These are phyloP conservation scores for Russula dissimulans DNA, from an alignment of 768 basidiomycete species.

Conservation along the genomic window DNA sequence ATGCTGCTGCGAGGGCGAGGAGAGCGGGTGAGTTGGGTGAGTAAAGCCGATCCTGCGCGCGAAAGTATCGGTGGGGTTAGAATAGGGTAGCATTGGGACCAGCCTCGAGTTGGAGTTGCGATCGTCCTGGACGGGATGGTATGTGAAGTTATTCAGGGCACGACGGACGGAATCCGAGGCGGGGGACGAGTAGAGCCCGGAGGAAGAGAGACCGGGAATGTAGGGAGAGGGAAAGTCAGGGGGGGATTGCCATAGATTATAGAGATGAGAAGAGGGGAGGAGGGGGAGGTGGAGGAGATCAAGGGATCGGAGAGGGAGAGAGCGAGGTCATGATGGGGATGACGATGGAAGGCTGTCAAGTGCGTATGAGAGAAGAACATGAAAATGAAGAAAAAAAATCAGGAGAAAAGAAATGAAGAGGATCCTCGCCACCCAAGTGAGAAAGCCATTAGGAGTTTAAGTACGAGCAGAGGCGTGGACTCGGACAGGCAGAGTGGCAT, in stretches of 20 bases:
- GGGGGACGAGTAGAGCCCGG: neutral
- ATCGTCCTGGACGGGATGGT: conserved; percentile 11
- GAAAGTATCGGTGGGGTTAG: neutral
- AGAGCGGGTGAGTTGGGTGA: neutral
- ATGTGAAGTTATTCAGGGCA: conserved; percentile 1
- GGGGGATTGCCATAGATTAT: conserved; percentile 6
- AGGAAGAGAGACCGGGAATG: neutral
- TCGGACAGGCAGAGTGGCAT: conserved; percentile 1
- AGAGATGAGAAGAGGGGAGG: conserved; percentile 1
- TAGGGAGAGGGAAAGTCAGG: conserved; percentile 9
- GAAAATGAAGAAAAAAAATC: conserved; percentile 1
- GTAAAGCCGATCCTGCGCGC: neutral
- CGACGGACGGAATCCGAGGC: conserved; percentile 2
- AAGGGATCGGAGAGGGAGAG: neutral
- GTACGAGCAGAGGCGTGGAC: conserved; percentile 13
- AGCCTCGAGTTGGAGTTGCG: conserved; percentile 2
- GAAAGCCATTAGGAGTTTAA: conserved; percentile 19
- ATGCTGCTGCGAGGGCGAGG: neutral
- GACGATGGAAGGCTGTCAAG: conserved; percentile 4
- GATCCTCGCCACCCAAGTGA: conserved; percentile 15
- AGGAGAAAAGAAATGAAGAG: neutral
- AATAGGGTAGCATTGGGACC: conserved; percentile 16
- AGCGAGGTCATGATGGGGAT: neutral
- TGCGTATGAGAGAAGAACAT: conserved; percentile 6
- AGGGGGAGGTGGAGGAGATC: neutral